Evolutionary conservation across 139 green algal genomes (phyloP), one percentile per base, ranked within the genome.

Genomic region (Chlorella sp.): DNA sequence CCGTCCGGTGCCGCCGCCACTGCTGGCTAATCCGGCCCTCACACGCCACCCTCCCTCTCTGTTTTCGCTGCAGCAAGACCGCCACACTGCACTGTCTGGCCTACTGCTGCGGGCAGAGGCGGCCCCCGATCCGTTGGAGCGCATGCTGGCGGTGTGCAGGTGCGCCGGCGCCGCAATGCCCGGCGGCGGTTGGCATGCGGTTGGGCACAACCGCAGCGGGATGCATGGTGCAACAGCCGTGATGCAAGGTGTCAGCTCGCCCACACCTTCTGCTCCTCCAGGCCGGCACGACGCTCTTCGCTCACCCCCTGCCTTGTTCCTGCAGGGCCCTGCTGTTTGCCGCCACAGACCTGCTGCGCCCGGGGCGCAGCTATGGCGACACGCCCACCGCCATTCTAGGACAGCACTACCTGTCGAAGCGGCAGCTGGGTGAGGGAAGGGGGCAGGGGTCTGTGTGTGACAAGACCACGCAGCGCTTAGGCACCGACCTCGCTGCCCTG

Each of bases 81-180:
- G 82, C 0, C 82, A 86, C 60, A 75, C 82, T 3, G 23, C 57
- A 21, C 30, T 86, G 60, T 73, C 28, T 28, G 63, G 57, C 3
- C 72, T 86, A 72, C 38, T 86, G 30, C 71, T 86, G 71, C 51
- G 60, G n/a, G 82, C 82, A 25, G 81, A 86, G 39, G 41, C 47
- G 28, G 82, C 57, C 0, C 82, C 82, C n/a, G 72, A 82, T 36
- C 60, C 71, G 0, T 44, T 74, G n/a, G 82, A 86, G 60, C 71
- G 82, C 70, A 86, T 86, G 56, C 81, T 86, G 69, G 81, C 81
- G 2, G 56, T 86, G 26, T 72, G 36, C 26, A 71, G 80, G 80
- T 65, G 36, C 12, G 51, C 51, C 11, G 51, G 13, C 9, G 44
- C 9, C 9, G 44, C 44, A 51, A 51, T 51, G 44, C 44, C 6